Evolutionary conservation across 768 basidiomycete genomes (phyloP).

Genomic region (Mycena crocata): DNA sequence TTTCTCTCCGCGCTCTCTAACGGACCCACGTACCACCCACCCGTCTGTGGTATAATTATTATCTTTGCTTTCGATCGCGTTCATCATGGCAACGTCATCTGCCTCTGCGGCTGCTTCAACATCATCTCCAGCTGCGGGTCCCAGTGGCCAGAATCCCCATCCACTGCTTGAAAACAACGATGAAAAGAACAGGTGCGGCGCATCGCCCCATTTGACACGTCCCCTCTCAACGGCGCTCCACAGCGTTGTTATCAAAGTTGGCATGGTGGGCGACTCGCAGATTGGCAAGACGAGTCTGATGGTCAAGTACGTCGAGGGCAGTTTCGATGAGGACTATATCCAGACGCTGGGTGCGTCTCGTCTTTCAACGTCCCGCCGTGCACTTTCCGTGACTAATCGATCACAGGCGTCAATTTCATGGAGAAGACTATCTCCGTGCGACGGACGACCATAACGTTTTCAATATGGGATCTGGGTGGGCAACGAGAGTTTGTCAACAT

Average conservation of each 20-base stretch:
- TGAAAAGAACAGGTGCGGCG: conserved; percentile 75
- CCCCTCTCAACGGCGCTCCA: conserved; percentile 13
- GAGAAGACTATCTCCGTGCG: conserved; percentile 99
- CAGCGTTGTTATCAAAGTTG: conserved; percentile 97
- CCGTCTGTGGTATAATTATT: conserved; percentile 29
- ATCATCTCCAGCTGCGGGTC: conserved; percentile 55
- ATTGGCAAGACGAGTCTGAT: conserved; percentile 99
- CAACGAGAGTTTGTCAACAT: conserved; percentile 99
- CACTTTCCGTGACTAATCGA: conserved; percentile 12
- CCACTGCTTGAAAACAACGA: conserved; percentile 69
- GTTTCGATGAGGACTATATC: conserved; percentile 99
- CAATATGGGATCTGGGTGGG: conserved; percentile 98
- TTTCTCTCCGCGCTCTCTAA: conserved; percentile 36
- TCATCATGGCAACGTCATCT: conserved; percentile 62
- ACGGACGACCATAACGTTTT: conserved; percentile 98
- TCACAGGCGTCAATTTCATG: conserved; percentile 96
- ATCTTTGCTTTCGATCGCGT: conserved; percentile 31
- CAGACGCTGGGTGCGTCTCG: conserved; percentile 90
- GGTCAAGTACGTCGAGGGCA: conserved; percentile 99
- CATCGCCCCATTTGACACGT: conserved; percentile 19
- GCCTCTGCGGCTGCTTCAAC: conserved; percentile 61
- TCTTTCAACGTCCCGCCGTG: not conserved
- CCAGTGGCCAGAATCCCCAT: conserved; percentile 66
- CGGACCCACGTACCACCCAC: conserved; percentile 18
- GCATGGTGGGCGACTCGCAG: conserved; percentile 99